These are phyloP conservation scores for Pleurotus tuoliensis DNA, from an alignment of 768 basidiomycete species.

Conservation along the genomic window DNA sequence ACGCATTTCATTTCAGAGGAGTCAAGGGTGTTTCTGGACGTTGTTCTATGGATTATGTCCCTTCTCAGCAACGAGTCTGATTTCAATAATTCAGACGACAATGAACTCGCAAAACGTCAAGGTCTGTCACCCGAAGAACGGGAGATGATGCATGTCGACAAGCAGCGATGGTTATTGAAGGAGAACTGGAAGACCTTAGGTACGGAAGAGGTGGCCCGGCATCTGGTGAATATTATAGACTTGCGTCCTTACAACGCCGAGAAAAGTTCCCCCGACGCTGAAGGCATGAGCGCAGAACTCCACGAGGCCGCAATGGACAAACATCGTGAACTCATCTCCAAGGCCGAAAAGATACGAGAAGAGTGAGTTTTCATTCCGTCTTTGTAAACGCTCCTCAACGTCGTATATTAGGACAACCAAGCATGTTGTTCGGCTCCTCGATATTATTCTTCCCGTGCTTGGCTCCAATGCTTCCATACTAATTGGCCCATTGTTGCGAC, in stretches of 20 bases:
- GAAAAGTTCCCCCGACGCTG: neutral
- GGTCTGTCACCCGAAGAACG: slow-evolving; percentile 1
- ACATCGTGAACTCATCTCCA: neutral
- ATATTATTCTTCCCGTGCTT: neutral
- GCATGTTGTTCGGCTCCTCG: neutral
- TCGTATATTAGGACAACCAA: neutral
- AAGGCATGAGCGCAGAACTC: neutral
- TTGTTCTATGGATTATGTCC: slow-evolving; percentile 11
- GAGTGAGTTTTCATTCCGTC: neutral
- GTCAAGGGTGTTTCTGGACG: slow-evolving; percentile 8
- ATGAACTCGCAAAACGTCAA: neutral
- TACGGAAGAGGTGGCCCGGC: neutral
- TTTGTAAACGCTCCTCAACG: neutral
- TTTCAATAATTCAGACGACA: neutral
- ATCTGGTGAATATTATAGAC: neutral
- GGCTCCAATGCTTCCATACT: neutral
- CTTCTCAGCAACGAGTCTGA: slow-evolving; percentile 2
- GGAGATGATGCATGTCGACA: neutral
- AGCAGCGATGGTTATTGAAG: neutral
- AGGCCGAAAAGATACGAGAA: neutral
- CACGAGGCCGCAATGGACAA: neutral
- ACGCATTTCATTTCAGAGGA: slow-evolving; percentile 11
- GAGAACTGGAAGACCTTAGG: neutral
- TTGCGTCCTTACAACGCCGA: neutral
- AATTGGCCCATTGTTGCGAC: neutral